Evolutionary conservation across 176 grass and related monocot genomes (phyloP).

Genomic region (Aegilops sharonensis): DNA sequence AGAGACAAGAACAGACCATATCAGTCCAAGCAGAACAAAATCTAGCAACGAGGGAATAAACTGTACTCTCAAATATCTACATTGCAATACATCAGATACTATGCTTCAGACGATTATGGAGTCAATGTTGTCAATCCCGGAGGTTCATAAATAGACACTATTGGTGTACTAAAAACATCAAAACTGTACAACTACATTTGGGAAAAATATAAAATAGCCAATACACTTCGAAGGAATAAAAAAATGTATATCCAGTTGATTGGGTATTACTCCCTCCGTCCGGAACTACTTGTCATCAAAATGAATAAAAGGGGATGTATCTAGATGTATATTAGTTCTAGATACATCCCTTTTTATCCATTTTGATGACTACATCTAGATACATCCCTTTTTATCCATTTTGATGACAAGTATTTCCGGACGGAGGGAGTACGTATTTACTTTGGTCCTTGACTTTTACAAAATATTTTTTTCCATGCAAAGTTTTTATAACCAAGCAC

Average conservation of each 20-base stretch:
- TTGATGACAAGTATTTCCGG: too few species aligned
- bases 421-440: background rate
- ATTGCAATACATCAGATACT: background rate
- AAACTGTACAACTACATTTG: background rate
- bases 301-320: too few species aligned
- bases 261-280: background rate
- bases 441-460: background rate
- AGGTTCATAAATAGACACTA: background rate
- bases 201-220: background rate
- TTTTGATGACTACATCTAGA: too few species aligned
- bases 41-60: background rate
- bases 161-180: background rate
- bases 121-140: background rate
- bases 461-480: background rate
- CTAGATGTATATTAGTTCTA: too few species aligned
- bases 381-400: too few species aligned
- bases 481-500: background rate
- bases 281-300: too few species aligned
- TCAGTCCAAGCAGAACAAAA: background rate
- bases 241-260: background rate
- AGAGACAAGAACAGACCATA: background rate
- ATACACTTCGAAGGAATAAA: background rate
- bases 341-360: too few species aligned
- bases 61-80: constrained; percentile 8
- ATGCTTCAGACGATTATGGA: background rate